A percentile compares a stretch with the other conserved stretches of the same genome.
phyloP scores from a whole-genome alignment of 768 basidiomycete species.

The Cytidiella melzeri region DNA sequence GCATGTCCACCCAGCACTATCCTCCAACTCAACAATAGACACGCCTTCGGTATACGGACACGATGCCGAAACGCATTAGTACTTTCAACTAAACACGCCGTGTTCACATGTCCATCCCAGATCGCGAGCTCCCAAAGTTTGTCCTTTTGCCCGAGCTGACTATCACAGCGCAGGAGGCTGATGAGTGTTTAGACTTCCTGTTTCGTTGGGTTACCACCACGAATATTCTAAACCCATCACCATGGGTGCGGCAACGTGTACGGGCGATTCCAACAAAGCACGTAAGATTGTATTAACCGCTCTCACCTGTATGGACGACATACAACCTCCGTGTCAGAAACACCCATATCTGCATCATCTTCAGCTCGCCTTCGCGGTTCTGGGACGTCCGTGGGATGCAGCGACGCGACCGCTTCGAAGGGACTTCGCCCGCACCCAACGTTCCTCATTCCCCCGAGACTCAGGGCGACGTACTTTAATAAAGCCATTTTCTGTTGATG shows the following conservation, averaged over 20 bases:
- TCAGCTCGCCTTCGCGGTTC: not conserved
- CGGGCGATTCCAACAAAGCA: too few species aligned
- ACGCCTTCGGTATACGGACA: not conserved
- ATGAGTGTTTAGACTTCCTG: too few species aligned
- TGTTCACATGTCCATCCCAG: not conserved
- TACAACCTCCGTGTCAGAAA: too few species aligned
- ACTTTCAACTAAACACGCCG: not conserved
- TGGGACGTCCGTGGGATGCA: not conserved
- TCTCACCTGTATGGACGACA: too few species aligned
- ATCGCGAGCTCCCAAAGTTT: not conserved
- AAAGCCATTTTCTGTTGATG: conserved; percentile 19
- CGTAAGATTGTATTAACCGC: too few species aligned
- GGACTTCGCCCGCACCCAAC: not conserved
- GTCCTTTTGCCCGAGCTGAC: too few species aligned
- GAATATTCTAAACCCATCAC: too few species aligned
- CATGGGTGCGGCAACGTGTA: too few species aligned
- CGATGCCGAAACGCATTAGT: not conserved
- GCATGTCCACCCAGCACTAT: not conserved
- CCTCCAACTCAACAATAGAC: not conserved
- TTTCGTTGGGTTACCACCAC: too few species aligned
- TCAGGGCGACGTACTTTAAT: conserved; percentile 22
- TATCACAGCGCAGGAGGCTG: too few species aligned
- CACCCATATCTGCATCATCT: too few species aligned
- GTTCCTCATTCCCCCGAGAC: conserved; percentile 11
- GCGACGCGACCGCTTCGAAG: not conserved